Percentiles rank a stretch among this genome's conserved stretches.
Conservation (phyloP, 139 green algal genomes). For the Monoraphidium neglectum region DNA sequence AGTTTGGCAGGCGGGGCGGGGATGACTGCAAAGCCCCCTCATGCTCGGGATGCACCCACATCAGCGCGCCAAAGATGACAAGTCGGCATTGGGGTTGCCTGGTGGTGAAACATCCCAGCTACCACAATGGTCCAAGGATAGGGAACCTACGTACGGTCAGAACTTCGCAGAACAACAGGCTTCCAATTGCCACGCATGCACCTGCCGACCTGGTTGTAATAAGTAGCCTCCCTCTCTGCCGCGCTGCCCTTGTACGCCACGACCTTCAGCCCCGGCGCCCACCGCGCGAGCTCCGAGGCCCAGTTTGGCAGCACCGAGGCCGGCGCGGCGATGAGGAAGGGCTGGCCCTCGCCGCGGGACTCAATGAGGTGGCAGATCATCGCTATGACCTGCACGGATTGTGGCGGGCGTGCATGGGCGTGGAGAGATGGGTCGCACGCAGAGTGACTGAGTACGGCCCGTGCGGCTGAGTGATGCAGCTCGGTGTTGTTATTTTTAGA, state of each 20-base stretch:
- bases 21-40: neutral
- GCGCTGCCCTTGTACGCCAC: constrained; percentile 51
- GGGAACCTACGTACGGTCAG: neutral
- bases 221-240: constrained; percentile 30
- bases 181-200: neutral
- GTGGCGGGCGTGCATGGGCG: neutral
- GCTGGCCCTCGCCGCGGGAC: constrained; percentile 28
- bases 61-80: neutral
- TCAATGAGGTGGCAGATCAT: constrained; percentile 95
- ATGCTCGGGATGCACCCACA: neutral
- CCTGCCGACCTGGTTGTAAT: constrained; percentile 24
- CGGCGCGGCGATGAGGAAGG: constrained; percentile 97
- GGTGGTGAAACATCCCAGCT: neutral
- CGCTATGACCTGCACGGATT: constrained; percentile 82
- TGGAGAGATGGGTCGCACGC: neutral
- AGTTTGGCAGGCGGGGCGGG: neutral
- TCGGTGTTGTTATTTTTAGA: neutral
- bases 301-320: constrained; percentile 99
- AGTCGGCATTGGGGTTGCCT: neutral
- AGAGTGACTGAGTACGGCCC: neutral
- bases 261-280: constrained; percentile 77
- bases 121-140: neutral
- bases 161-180: too few relatives aligned
- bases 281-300: constrained; percentile 89
- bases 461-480: neutral